Evolutionary conservation across 495 filamentous ascomycete species (phyloP).

Genomic region (Thermothielavioides terrestris): DNA sequence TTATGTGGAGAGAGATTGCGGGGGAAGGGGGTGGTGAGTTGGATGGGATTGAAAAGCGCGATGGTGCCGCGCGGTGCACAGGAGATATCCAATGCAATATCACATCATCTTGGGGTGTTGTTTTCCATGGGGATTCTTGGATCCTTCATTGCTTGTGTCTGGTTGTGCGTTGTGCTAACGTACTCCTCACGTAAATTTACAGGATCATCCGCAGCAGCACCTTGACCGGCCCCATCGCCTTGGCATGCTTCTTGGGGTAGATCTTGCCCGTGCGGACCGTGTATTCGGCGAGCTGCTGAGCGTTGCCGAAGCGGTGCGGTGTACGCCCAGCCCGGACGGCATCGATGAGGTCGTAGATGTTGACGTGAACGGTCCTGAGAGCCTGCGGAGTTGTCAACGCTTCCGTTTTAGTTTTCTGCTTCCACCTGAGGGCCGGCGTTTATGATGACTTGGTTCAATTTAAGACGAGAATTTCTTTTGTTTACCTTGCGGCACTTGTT

Average conservation of each 20-base stretch:
- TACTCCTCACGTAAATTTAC: too few relatives aligned
- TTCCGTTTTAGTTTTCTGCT: neutral
- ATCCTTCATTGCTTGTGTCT: too few relatives aligned
- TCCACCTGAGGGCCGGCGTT: too few relatives aligned
- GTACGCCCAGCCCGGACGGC: conserved; percentile 9
- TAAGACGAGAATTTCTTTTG: too few relatives aligned
- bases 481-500: conserved; percentile 31
- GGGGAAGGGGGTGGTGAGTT: too few relatives aligned
- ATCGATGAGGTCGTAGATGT: conserved; percentile 32
- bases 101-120: neutral
- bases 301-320: conserved; percentile 17
- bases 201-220: conserved; percentile 9
- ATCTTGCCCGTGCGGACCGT: conserved; percentile 11
- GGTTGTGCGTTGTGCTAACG: too few relatives aligned
- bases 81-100: neutral
- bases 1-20: neutral
- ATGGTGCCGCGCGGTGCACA: too few relatives aligned
- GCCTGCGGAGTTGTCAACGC: conserved; percentile 10
- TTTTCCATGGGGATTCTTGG: neutral
- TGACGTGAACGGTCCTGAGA: conserved; percentile 25
- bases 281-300: conserved; percentile 16
- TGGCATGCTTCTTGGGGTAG: conserved; percentile 15
- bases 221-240: conserved; percentile 25
- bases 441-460: too few relatives aligned
- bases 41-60: too few relatives aligned